These are phyloP conservation scores for Stevia rebaudiana DNA, from an alignment of 140 eudicot species.

Conservation along the genomic window DNA sequence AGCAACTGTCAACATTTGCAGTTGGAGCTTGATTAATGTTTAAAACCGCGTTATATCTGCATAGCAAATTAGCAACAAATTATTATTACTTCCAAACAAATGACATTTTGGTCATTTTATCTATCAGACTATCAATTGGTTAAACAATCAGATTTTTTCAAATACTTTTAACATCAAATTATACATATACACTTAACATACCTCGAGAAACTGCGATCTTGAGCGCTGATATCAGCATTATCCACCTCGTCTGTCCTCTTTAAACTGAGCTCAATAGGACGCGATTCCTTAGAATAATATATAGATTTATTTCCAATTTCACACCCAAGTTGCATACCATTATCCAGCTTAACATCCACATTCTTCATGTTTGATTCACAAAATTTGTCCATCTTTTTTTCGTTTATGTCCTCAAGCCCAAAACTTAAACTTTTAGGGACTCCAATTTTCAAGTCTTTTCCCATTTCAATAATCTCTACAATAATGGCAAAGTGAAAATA, in stretches of 20 bases:
- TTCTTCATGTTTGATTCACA: constrained; percentile 26
- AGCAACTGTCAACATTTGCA: constrained; percentile 68
- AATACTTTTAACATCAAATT: background rate
- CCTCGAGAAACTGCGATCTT: constrained; percentile 48
- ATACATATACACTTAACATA: constrained; percentile 20
- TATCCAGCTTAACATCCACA: constrained; percentile 23
- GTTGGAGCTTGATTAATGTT: constrained; percentile 46
- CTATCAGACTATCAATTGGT: background rate
- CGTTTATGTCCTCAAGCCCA: constrained; percentile 14
- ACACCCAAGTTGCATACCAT: constrained; percentile 25
- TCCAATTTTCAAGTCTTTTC: constrained; percentile 56
- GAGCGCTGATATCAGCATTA: constrained; percentile 27
- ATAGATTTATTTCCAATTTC: constrained; percentile 19
- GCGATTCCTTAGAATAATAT: constrained; percentile 30
- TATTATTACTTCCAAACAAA: too few species aligned
- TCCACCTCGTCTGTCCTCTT: constrained; percentile 41
- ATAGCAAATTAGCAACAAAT: constrained; percentile 14
- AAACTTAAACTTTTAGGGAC: constrained; percentile 32
- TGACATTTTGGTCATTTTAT: too few species aligned
- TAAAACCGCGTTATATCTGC: constrained; percentile 50
- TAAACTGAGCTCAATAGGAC: constrained; percentile 59
- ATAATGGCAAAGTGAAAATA: background rate
- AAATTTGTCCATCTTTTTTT: constrained; percentile 9
- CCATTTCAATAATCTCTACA: constrained; percentile 45
- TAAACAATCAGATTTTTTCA: background rate